Percentiles rank a stretch among this genome's conserved stretches.
Evolutionary conservation across 1,139 yeast species (phyloP).

Genomic region (Zygosaccharomyces pseudobailii): DNA sequence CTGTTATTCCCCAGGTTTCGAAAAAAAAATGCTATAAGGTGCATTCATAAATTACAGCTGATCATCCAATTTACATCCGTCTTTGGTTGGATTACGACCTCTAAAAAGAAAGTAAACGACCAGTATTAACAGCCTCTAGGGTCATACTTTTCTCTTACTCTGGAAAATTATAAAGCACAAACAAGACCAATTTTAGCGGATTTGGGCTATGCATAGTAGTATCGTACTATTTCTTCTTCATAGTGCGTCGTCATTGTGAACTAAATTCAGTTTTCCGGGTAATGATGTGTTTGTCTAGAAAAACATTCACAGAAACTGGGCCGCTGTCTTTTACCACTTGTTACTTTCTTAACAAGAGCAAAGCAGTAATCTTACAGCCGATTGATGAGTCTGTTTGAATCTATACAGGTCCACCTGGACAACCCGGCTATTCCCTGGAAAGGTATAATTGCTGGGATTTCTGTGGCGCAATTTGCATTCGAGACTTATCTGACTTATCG

Average conservation of each 20-base stretch:
- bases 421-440: conserved; percentile 74
- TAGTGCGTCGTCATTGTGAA: background rate
- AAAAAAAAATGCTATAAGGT: too few relatives aligned
- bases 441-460: conserved; percentile 62
- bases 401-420: conserved; percentile 42
- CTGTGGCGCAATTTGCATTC: conserved; percentile 69
- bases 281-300: background rate
- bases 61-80: too few relatives aligned
- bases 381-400: conserved; percentile 35
- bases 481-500: conserved; percentile 71
- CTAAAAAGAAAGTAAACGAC: too few relatives aligned
- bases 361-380: background rate
- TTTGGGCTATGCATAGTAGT: too few relatives aligned
- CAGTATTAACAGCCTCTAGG: too few relatives aligned
- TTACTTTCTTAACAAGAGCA: background rate
- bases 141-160: too few relatives aligned
- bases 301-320: background rate
- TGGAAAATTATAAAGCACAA: too few relatives aligned
- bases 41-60: too few relatives aligned
- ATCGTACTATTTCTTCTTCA: background rate
- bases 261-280: background rate
- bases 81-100: too few relatives aligned
- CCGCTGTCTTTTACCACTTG: background rate
- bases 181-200: too few relatives aligned
- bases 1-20: too few relatives aligned